Evolutionary conservation across 306 rosid genomes (phyloP), one percentile per base, ranked within the genome.

Genomic region (Prunus mira): DNA sequence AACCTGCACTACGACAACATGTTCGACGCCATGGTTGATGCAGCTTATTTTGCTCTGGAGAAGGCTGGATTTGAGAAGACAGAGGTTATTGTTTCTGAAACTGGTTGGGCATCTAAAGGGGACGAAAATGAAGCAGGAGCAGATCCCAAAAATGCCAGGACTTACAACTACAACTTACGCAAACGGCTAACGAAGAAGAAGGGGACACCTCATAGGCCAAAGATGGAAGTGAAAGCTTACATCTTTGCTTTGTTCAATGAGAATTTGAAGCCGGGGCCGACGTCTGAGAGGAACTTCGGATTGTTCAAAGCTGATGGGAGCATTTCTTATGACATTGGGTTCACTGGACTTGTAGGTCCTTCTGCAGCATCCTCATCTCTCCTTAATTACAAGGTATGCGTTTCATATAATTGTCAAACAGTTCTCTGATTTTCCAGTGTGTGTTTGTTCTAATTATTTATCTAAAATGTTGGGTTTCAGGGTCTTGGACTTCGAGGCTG

Each of bases 41-140:
- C 99, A 2, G 87, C 98, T 34, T 91, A 92, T 78, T 85, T 85
- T 27, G 99, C 98, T 7, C 76, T 96, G 72, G 98, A 92, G 57
- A 92, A 96, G 66, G 88, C 72, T 4, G 99, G 99, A 2, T 89
- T 79, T 71, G 86, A 79, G 0, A 88, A 91, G 72, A 91, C 77
- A 93, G 87, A 90, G 49, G 98, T 92, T 50, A 85, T 96, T 51
- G 96, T 96, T 41, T 89, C 97, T 0, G 97, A 96, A 68, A 96
- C 99, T 1, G 99, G 99, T 7, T 96, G 99, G 98, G 99, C 93
- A 5, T 96, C 99, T 10, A 69, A 9, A 0, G 99, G 99, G 1
- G 99, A 96, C 12, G 82, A 76, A 1, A 69, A 82, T 43, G 99
- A 96, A 61, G 91, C 91, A 0, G 99, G 98, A 2, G 98, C 98